Conservation (phyloP, 768 basidiomycete genomes). For the Lactarius tabidus region DNA sequence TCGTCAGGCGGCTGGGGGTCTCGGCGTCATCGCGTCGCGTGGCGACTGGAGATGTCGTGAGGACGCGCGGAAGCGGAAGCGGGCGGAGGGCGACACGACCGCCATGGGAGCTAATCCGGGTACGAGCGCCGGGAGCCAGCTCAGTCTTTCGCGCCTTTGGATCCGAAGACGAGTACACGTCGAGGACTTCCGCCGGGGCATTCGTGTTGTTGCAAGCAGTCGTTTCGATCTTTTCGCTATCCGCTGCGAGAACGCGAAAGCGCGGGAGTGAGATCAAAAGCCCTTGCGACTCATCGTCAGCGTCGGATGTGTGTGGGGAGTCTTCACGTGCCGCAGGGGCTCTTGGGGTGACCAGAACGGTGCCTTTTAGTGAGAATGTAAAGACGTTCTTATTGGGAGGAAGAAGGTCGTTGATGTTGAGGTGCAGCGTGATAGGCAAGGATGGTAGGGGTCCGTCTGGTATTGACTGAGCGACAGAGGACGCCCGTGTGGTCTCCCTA, state of each 20-base stretch:
- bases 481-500: constrained; percentile 38
- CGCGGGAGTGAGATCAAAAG: constrained; percentile 60
- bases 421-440: constrained; percentile 64
- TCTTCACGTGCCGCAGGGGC: constrained; percentile 29
- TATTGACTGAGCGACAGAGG: constrained; percentile 34
- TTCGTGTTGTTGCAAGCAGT: constrained; percentile 59
- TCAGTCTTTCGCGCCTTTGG: constrained; percentile 62
- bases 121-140: constrained; percentile 53
- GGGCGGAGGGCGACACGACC: constrained; percentile 53
- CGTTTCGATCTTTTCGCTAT: constrained; percentile 55
- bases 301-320: constrained; percentile 25
- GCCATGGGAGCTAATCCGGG: constrained; percentile 59
- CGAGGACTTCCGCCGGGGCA: constrained; percentile 40
- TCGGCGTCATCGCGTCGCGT: constrained; percentile 25
- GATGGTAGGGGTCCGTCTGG: constrained; percentile 38
- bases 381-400: constrained; percentile 62
- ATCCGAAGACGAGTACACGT: constrained; percentile 59
- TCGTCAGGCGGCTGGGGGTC: constrained; percentile 23
- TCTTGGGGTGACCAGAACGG: constrained; percentile 53
- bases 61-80: constrained; percentile 32
- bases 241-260: constrained; percentile 65
- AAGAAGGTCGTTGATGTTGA: constrained; percentile 76
- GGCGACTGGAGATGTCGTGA: constrained; percentile 12
- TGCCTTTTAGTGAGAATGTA: constrained; percentile 62
- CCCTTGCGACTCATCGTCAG: constrained; percentile 33